phyloP scores from a whole-genome alignment of 352 stramenopile genomes.

The Phytopythium montanum region DNA sequence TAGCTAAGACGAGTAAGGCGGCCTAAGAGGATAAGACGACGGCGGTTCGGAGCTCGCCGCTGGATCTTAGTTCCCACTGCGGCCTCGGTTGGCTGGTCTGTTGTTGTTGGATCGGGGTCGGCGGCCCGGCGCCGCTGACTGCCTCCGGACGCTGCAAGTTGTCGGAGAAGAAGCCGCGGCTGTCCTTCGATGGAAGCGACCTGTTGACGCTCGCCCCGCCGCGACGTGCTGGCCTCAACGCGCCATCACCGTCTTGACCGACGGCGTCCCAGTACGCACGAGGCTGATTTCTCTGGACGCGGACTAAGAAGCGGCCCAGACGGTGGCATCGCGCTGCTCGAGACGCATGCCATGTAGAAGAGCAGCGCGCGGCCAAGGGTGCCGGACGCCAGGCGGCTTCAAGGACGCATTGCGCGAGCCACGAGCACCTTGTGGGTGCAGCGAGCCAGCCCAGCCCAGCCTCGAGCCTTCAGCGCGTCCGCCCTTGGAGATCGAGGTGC shows the following conservation, averaged over 20 bases:
- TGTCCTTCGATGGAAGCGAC: background rate
- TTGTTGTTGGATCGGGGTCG: too few relatives aligned
- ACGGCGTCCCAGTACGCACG: background rate
- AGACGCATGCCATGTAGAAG: too few relatives aligned
- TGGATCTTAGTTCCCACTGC: background rate
- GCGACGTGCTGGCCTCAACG: background rate
- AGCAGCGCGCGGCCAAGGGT: too few relatives aligned
- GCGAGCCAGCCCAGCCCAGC: too few relatives aligned
- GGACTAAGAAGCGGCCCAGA: background rate
- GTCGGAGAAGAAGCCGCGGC: background rate
- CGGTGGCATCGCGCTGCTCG: background rate
- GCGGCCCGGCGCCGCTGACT: background rate
- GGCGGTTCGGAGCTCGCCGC: background rate
- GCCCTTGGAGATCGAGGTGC: too few relatives aligned
- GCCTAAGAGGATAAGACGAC: background rate
- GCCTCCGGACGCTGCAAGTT: background rate
- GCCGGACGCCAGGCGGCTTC: too few relatives aligned
- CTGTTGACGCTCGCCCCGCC: background rate
- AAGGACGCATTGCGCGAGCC: too few relatives aligned
- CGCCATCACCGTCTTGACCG: background rate
- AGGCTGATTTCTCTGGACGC: background rate
- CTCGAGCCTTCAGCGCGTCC: too few relatives aligned
- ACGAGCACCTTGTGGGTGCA: too few relatives aligned
- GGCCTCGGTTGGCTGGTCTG: background rate
- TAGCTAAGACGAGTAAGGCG: background rate